A percentile compares a stretch with the other conserved stretches of the same genome.
Evolutionary conservation across 768 basidiomycete genomes (phyloP).

Genomic region (Suillus weaverae): DNA sequence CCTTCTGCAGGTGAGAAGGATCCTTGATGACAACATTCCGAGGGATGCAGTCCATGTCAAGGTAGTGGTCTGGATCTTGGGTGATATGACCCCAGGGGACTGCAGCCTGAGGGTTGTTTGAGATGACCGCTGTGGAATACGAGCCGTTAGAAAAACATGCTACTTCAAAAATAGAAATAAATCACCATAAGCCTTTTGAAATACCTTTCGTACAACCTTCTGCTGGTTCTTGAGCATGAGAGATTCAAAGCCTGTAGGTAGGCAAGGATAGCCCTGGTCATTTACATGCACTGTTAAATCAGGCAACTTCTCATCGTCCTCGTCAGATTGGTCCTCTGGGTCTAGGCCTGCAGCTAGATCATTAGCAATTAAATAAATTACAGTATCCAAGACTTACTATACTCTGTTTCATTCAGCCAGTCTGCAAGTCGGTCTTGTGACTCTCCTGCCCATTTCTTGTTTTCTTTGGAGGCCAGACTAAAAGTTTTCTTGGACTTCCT

Average conservation of each 20-base stretch:
- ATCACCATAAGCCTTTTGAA: slow-evolving; percentile 3
- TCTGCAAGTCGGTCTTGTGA: not conserved
- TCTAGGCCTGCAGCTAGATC: not conserved
- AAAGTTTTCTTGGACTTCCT: not conserved
- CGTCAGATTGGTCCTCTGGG: not conserved
- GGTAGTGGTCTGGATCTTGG: not conserved
- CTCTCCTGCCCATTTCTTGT: not conserved
- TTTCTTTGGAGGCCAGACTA: not conserved
- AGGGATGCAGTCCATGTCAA: not conserved
- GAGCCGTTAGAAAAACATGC: not conserved
- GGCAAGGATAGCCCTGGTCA: not conserved
- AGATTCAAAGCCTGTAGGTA: not conserved
- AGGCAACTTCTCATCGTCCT: not conserved
- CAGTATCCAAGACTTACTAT: not conserved
- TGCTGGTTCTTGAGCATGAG: slow-evolving; percentile 5
- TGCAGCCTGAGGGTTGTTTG: not conserved
- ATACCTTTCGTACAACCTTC: not conserved
- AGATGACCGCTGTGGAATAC: not conserved
- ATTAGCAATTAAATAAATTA: not conserved
- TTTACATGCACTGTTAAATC: not conserved
- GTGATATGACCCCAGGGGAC: not conserved
- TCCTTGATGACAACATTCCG: too few species aligned
- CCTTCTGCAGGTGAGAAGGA: too few species aligned
- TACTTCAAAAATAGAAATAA: not conserved
- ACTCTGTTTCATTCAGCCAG: not conserved